Base-by-base conservation (phyloP, 1,284 basidiomycete species). In the Ganoderma lucidum region DNA sequence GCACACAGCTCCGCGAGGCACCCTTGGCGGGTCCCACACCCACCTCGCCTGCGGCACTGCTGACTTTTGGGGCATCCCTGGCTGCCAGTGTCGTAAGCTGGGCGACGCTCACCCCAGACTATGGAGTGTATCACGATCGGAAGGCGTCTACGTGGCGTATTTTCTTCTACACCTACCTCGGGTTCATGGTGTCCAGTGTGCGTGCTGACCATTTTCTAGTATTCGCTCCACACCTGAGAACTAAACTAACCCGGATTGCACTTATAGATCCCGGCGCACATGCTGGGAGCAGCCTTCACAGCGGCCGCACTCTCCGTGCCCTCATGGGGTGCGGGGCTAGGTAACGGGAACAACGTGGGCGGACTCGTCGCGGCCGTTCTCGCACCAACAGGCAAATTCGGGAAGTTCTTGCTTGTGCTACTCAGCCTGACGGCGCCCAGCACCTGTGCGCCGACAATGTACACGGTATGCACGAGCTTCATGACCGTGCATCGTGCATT, bases 401-500 rank as follows among this genome's bases (percentile, higher is more conserved):
- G 89, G 45, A 86, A 86, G 72, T 89, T 92, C 73, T 77, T 92
- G 41, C 81, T 91, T 12, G 87, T 90, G 39, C 69, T 91, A 28
- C 78, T 92, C 51, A 80, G 88, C 0, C 79, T 93, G 67, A 85
- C 83, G 12, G 80, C 87, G n/a, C 83, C 87, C 0, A 86, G 86
- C 58, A 83, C 86, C 14, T 85, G 90, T 73, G 93, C 90, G 14
- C 90, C 91, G 2, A 90, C 87, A 17, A 92, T 94, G 86, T 95
- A 95, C 77, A 90, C 90, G 3, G 92, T 91, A 73, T 90, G 91
- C 28, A 87, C 90, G 58, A 91, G 89, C 70, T 86, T 93, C 72
- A 92, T 94, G 86, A 86, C 92, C 12, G 82, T 93, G 23, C 81
- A 89, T 3, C 77, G 90, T 75, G 68, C 88, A 37, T 85, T 88